Conservation (phyloP, 2,329 filamentous ascomycete genomes). For the Verticillium nonalfalfae region DNA sequence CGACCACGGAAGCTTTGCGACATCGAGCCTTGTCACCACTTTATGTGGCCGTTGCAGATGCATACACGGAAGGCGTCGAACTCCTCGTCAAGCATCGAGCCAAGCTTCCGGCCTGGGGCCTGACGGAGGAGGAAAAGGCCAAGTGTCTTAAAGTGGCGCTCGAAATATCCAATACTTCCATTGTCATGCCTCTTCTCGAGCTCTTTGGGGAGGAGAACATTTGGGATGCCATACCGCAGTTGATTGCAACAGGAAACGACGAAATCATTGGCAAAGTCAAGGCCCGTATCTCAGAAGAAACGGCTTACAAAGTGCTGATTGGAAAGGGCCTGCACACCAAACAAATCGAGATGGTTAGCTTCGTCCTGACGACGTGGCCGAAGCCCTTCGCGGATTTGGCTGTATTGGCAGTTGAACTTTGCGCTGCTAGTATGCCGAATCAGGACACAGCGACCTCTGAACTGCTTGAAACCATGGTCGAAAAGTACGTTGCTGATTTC, state of each 20-base stretch:
- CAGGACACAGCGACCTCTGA: background rate
- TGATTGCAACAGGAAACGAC: background rate
- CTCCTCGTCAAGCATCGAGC: background rate
- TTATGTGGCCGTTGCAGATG: background rate
- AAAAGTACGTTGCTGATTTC: background rate
- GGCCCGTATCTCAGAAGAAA: background rate
- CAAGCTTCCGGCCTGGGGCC: background rate
- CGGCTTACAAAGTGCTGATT: background rate
- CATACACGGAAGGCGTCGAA: background rate
- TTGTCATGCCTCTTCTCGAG: background rate
- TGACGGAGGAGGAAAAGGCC: background rate
- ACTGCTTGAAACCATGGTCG: background rate
- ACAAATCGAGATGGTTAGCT: background rate
- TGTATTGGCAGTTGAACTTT: background rate
- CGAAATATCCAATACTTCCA: background rate
- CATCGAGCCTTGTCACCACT: background rate
- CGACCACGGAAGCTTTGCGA: background rate
- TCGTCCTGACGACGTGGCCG: background rate
- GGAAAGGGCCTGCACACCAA: background rate
- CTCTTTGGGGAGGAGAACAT: background rate
- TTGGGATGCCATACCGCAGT: background rate
- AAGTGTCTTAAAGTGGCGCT: background rate
- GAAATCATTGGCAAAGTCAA: background rate
- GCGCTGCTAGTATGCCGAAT: background rate
- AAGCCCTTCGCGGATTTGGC: background rate